Evolutionary conservation across 2,329 filamentous ascomycete genomes (phyloP).

Genomic region (Dothidotthia symphoricarpi): DNA sequence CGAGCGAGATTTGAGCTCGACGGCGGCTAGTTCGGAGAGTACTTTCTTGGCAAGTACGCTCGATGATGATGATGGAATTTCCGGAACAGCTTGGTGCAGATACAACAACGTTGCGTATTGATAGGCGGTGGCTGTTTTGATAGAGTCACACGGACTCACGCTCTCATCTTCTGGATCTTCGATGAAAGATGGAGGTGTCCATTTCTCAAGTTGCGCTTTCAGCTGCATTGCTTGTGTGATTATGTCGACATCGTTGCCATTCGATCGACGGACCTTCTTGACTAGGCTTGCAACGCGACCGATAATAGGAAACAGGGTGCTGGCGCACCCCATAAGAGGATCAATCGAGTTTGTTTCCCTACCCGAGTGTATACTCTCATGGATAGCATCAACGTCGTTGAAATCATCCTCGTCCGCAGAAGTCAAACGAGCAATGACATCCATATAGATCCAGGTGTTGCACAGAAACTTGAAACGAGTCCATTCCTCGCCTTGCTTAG

Average conservation of each 20-base stretch:
- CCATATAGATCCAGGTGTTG: slow-evolving; percentile 72
- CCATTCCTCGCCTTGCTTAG: slow-evolving; percentile 43
- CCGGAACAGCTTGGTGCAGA: slow-evolving; percentile 66
- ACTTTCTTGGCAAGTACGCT: slow-evolving; percentile 61
- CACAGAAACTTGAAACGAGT: slow-evolving; percentile 64
- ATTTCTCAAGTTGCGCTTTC: slow-evolving; percentile 60
- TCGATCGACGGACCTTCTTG: slow-evolving; percentile 58
- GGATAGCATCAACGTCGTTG: slow-evolving; percentile 50
- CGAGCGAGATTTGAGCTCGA: slow-evolving; percentile 61
- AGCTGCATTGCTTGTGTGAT: slow-evolving; percentile 62
- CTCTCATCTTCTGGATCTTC: slow-evolving; percentile 63
- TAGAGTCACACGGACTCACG: slow-evolving; percentile 61
- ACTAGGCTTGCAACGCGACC: slow-evolving; percentile 65
- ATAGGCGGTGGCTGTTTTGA: slow-evolving; percentile 66
- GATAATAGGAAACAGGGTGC: slow-evolving; percentile 66
- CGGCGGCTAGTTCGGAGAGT: slow-evolving; percentile 60
- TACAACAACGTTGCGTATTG: slow-evolving; percentile 66
- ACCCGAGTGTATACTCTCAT: slow-evolving; percentile 38
- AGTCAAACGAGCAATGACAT: slow-evolving; percentile 67
- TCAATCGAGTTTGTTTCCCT: slow-evolving; percentile 57
- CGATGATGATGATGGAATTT: slow-evolving; percentile 60
- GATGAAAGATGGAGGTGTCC: slow-evolving; percentile 59
- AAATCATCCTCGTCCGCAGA: slow-evolving; percentile 59
- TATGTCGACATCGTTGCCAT: slow-evolving; percentile 59
- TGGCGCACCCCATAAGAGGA: slow-evolving; percentile 68